Conservation (phyloP, 768 basidiomycete species). For the Pleurotus giganteus region DNA sequence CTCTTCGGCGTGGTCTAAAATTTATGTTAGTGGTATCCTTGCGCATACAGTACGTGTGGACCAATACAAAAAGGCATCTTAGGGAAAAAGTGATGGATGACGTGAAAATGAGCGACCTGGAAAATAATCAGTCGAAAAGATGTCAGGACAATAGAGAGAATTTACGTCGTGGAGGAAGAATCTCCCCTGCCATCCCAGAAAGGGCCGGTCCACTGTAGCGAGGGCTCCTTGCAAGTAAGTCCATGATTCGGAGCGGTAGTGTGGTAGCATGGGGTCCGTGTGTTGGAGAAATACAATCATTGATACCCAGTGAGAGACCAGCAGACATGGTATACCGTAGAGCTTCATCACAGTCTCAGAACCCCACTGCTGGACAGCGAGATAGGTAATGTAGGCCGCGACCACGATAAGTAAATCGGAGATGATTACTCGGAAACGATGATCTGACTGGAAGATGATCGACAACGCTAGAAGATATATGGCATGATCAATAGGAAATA, state of each 20-base stretch:
- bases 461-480: background rate
- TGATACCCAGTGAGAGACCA: constrained; percentile 46
- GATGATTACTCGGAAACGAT: background rate
- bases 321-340: background rate
- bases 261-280: constrained; percentile 52
- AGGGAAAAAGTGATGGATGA: constrained; percentile 59
- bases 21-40: background rate
- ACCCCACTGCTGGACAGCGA: background rate
- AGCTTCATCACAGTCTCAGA: background rate
- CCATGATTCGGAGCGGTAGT: constrained; percentile 52
- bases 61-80: constrained; percentile 54
- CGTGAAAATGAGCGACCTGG: constrained; percentile 44
- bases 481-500: background rate
- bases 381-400: background rate
- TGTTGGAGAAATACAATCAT: constrained; percentile 45
- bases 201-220: constrained; percentile 53
- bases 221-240: constrained; percentile 54
- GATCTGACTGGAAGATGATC: background rate
- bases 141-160: constrained; percentile 34
- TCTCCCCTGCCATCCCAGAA: constrained; percentile 55
- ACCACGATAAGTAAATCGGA: constrained; percentile 13
- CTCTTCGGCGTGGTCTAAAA: background rate
- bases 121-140: background rate
- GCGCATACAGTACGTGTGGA: background rate
- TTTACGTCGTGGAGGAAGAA: constrained; percentile 62